Evolutionary conservation across 2,329 filamentous ascomycete species (phyloP).

Genomic region (Apiospora arundinis): DNA sequence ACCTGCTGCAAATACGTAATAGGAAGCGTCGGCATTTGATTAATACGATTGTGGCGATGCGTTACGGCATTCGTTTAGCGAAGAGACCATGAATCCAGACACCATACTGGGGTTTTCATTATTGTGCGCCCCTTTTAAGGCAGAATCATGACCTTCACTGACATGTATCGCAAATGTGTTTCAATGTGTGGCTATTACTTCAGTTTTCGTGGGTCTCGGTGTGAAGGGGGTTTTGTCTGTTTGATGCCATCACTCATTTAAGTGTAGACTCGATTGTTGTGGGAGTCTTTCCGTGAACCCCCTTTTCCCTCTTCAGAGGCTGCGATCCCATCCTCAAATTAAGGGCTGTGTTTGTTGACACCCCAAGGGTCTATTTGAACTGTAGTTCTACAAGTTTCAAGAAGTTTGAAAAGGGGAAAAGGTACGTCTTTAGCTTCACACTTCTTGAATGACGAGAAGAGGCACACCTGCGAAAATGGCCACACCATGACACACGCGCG

Average conservation of each 20-base stretch:
- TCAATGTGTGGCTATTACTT: not conserved
- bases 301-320: not conserved
- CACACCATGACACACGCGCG: no score
- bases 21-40: not conserved
- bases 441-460: no score
- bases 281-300: not conserved
- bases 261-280: not conserved
- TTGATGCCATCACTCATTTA: not conserved
- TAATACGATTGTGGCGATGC: not conserved
- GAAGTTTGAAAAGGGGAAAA: no score
- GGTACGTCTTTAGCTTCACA: no score
- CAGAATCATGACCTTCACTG: not conserved
- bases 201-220: not conserved
- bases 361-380: not conserved
- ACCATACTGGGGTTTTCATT: not conserved
- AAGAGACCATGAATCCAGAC: not conserved
- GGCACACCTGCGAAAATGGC: no score
- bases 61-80: slow-evolving; percentile 13
- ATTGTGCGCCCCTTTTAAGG: not conserved
- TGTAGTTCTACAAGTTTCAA: no score
- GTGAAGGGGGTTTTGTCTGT: not conserved
- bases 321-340: not conserved
- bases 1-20: slow-evolving; percentile 5
- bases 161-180: not conserved
- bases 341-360: not conserved